Evolutionary conservation across 305 asterid genomes (phyloP), one percentile per base, ranked within the genome.

Genomic region (Petunia hybrid): DNA sequence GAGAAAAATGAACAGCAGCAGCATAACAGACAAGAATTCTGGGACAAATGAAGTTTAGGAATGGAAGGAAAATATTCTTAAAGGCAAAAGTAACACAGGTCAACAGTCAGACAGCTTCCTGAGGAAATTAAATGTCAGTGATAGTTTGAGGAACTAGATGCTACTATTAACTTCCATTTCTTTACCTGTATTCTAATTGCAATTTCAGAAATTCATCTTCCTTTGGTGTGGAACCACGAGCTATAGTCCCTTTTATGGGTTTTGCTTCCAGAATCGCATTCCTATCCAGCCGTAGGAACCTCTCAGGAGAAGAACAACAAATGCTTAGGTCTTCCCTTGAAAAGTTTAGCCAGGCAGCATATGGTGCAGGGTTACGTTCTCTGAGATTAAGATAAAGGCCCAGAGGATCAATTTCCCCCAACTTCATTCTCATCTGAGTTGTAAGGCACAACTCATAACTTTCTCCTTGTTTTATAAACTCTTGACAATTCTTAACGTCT

Each of bases 261-360:
- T 94, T 96, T 35, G 99, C 99, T 87, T 96, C 99, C 82, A 96
- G 84, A 82, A 93, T 66, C 45, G 95, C 98, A 63, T 93, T 84
- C 85, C 88, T 86, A 61, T 96, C 97, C 92, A 96, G 81, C 82
- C 91, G 90, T 73, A 96, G 85, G 85, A 96, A 96, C 86, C 99
- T 91, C 85, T 96, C 99, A n/a, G 99, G 99, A 10, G 99, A 94
- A 62, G 99, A 94, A 85, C 94, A 94, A 85, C 98, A 94, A 66
- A 96, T 89, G 76, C 82, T 84, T 51, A 96, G 87, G 79, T 92
- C 86, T 75, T 94, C 87, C 38, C 84, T 86, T 1, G 98, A 90
- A 83, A 96, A 96, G 83, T 89, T 94, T 77, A 96, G 97, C 99
- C 98, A 94, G 3, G 98, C 98, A 63, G 98, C 94, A 83, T 94